Conservation (phyloP, 2,329 filamentous ascomycete genomes). For the Pseudogymnoascus sp. region DNA sequence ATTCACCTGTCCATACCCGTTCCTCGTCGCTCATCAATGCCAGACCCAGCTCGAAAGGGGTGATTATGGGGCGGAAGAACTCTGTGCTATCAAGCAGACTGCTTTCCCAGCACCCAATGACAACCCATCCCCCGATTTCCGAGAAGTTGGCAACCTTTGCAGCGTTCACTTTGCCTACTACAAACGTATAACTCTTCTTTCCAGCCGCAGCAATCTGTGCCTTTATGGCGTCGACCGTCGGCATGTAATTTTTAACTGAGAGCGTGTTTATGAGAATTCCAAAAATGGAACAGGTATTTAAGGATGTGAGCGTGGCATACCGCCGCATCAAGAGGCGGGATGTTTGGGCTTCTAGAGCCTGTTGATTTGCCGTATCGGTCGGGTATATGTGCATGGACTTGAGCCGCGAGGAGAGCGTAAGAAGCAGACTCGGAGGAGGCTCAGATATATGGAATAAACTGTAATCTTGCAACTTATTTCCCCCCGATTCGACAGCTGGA, state of each 20-base stretch:
- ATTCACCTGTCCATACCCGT: slow-evolving; percentile 77
- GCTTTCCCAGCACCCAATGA: slow-evolving; percentile 97
- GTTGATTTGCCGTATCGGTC: slow-evolving; percentile 35
- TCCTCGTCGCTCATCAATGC: slow-evolving; percentile 67
- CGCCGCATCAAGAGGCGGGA: slow-evolving; percentile 64
- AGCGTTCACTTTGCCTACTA: slow-evolving; percentile 92
- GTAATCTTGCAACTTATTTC: slow-evolving; percentile 40
- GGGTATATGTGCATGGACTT: slow-evolving; percentile 71
- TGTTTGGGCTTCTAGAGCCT: slow-evolving; percentile 33
- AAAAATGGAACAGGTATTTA: slow-evolving; percentile 75
- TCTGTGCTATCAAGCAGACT: slow-evolving; percentile 81
- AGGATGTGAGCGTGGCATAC: slow-evolving; percentile 75
- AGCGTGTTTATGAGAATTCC: slow-evolving; percentile 95
- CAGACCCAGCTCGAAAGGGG: slow-evolving; percentile 84
- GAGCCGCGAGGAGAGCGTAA: slow-evolving; percentile 80
- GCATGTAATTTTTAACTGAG: slow-evolving; percentile 81
- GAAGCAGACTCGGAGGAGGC: slow-evolving; percentile 74
- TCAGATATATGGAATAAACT: slow-evolving; percentile 75
- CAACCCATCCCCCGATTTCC: slow-evolving; percentile 93
- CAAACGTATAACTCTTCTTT: slow-evolving; percentile 93
- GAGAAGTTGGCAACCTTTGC: slow-evolving; percentile 95
- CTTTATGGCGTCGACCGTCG: slow-evolving; percentile 67
- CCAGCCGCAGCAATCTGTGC: slow-evolving; percentile 66
- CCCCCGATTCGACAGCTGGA: slow-evolving; percentile 33
- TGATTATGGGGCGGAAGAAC: slow-evolving; percentile 84